A percentile compares a stretch with the other conserved stretches of the same genome.
These are phyloP conservation scores for Arthrobotrys pseudoclavata DNA, from an alignment of 2,329 filamentous ascomycete species.

Conservation along the genomic window DNA sequence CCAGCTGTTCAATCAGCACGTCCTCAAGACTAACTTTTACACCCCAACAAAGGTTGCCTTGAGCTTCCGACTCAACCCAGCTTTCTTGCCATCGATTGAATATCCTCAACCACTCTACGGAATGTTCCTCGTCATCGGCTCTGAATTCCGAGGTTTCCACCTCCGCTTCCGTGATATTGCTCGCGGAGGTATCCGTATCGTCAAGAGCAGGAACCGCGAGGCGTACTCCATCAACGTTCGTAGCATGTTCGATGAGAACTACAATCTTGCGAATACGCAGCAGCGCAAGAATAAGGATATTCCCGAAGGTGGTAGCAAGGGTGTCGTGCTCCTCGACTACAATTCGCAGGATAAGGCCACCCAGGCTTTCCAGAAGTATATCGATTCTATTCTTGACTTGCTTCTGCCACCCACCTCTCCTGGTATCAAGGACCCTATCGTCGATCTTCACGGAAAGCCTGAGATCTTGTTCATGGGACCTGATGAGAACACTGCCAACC, in stretches of 20 bases:
- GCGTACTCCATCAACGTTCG: constrained; percentile 96
- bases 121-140: constrained; percentile 98
- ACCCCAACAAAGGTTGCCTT: constrained; percentile 98
- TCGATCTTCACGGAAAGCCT: constrained; percentile 92
- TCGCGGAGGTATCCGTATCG: constrained; percentile 96
- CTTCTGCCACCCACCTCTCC: constrained; percentile 89
- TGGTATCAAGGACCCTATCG: constrained; percentile 98
- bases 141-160: constrained; percentile 97
- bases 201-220: constrained; percentile 97
- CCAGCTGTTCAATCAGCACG: constrained; percentile 90
- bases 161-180: constrained; percentile 95
- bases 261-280: constrained; percentile 96
- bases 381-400: constrained; percentile 96
- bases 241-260: constrained; percentile 98
- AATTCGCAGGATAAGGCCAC: constrained; percentile 92
- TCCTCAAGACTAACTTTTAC: constrained; percentile 98
- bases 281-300: constrained; percentile 99
- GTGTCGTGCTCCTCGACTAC: constrained; percentile 92
- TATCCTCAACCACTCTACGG: constrained; percentile 95
- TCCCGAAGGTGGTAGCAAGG: constrained; percentile 96
- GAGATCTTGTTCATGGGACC: constrained; percentile 99
- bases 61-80: constrained; percentile 92
- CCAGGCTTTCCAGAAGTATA: constrained; percentile 99
- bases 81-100: constrained; percentile 89
- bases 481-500: constrained; percentile 97